Percentiles rank a stretch among this genome's conserved stretches.
Evolutionary conservation across 1,284 basidiomycete genomes (phyloP).

Genomic region (Fomes fomentarius): DNA sequence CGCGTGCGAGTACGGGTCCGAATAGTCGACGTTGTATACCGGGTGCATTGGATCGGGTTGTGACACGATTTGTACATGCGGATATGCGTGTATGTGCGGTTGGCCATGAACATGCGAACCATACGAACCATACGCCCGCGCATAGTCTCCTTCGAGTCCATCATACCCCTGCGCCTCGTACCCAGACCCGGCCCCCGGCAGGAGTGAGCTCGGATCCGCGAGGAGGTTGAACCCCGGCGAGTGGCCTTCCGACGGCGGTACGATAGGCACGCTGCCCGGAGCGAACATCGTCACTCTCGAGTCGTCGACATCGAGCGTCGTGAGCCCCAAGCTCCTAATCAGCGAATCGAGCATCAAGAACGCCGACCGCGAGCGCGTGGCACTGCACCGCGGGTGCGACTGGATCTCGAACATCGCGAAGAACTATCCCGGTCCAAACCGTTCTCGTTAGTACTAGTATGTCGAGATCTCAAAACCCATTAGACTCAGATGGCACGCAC

Average conservation of each 20-base stretch:
- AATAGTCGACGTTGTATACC: too few relatives aligned
- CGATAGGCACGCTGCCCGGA: constrained; percentile 13
- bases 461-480: too few relatives aligned
- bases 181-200: neutral
- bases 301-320: constrained; percentile 46
- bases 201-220: neutral
- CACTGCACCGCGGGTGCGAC: constrained; percentile 60
- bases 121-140: neutral
- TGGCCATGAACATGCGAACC: neutral
- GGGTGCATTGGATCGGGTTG: neutral
- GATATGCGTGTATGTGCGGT: too few relatives aligned
- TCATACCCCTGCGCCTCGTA: too few relatives aligned
- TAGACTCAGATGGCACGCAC: constrained; percentile 41
- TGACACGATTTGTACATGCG: too few relatives aligned
- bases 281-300: constrained; percentile 47
- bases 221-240: neutral
- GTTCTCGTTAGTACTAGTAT: too few relatives aligned
- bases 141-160: neutral
- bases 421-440: too few relatives aligned
- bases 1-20: too few relatives aligned
- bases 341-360: constrained; percentile 66
- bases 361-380: constrained; percentile 54
- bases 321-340: constrained; percentile 61
- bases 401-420: constrained; percentile 72
- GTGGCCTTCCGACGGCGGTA: constrained; percentile 21